These are phyloP conservation scores for Oldenlandia corymbosa DNA, from an alignment of 257 asterid genomes.

Conservation along the genomic window DNA sequence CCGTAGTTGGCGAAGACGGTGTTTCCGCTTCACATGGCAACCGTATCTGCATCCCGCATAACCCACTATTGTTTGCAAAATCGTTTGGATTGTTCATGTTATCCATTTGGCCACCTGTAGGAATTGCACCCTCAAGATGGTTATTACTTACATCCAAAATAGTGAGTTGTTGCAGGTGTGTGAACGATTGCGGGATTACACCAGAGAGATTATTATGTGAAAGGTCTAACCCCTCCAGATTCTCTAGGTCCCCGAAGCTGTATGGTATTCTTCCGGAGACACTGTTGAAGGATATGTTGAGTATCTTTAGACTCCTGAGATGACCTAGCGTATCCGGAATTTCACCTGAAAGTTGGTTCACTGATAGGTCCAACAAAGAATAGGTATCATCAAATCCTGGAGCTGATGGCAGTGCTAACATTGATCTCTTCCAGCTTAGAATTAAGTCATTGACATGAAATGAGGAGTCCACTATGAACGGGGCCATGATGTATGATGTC, in stretches of 20 bases:
- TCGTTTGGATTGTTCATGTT: conserved; percentile 18
- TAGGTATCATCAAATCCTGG: conserved; percentile 21
- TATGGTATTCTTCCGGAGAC: conserved; percentile 22
- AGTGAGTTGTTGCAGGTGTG: conserved; percentile 21
- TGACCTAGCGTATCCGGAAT: conserved; percentile 29
- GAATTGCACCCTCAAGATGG: conserved; percentile 25
- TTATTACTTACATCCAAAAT: conserved; percentile 30
- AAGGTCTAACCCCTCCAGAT: conserved; percentile 22
- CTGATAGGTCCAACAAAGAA: conserved; percentile 22
- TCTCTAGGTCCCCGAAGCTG: conserved; percentile 18
- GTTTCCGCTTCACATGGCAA: conserved; percentile 11
- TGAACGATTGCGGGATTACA: conserved; percentile 18
- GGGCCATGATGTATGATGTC: conserved; percentile 5
- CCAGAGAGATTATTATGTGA: conserved; percentile 28
- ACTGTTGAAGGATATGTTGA: conserved; percentile 24
- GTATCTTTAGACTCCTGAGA: conserved; percentile 27
- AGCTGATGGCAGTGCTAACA: conserved; percentile 19
- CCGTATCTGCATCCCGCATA: conserved; percentile 30
- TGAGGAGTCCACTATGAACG: too few relatives aligned
- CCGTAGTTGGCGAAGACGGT: conserved; percentile 4
- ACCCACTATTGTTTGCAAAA: conserved; percentile 31
- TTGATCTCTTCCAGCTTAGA: conserved; percentile 28
- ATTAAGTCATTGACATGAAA: conserved; percentile 15
- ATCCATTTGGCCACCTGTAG: conserved; percentile 26
- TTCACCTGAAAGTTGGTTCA: conserved; percentile 22